Conservation (phyloP, 371 early-diverging fungal species). For the Rhizopus sp. region DNA sequence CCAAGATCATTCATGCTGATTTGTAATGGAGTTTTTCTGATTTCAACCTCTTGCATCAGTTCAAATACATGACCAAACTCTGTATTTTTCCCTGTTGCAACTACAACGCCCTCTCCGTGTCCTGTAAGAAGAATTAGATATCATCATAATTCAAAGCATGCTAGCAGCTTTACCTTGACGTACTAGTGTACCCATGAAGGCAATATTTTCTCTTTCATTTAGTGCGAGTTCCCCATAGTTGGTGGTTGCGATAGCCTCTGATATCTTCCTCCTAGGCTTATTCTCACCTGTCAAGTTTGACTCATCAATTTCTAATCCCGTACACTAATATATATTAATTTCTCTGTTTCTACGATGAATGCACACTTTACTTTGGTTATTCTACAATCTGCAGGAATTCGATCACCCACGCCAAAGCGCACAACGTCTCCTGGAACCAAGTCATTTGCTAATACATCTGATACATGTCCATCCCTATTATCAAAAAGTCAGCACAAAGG, state of each 20-base stretch:
- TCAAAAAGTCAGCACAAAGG: too few relatives aligned
- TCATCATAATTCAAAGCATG: not conserved
- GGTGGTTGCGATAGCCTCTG: slow-evolving; percentile 51
- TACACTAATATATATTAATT: slow-evolving; percentile 39
- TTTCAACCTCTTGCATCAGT: slow-evolving; percentile 85
- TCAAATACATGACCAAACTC: slow-evolving; percentile 87
- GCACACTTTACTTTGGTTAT: slow-evolving; percentile 54
- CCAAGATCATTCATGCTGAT: slow-evolving; percentile 87
- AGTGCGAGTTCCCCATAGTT: slow-evolving; percentile 60
- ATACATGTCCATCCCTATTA: slow-evolving; percentile 63
- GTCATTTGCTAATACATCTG: slow-evolving; percentile 65
- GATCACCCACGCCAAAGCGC: slow-evolving; percentile 81
- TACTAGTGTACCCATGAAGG: slow-evolving; percentile 88
- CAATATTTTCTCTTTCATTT: slow-evolving; percentile 81
- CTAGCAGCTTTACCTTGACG: slow-evolving; percentile 55
- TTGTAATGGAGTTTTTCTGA: slow-evolving; percentile 84
- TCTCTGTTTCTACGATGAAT: not conserved
- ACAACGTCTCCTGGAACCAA: slow-evolving; percentile 89
- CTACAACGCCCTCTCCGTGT: slow-evolving; percentile 80
- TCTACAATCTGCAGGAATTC: slow-evolving; percentile 88
- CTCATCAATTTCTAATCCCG: slow-evolving; percentile 84
- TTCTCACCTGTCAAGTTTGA: slow-evolving; percentile 91
- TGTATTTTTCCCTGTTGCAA: slow-evolving; percentile 84
- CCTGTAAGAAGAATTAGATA: slow-evolving; percentile 30
- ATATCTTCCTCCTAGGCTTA: slow-evolving; percentile 72